Evolutionary conservation across 345 rosid genomes (phyloP), one percentile per base, ranked within the genome.

Genomic region (Acer campestre): DNA sequence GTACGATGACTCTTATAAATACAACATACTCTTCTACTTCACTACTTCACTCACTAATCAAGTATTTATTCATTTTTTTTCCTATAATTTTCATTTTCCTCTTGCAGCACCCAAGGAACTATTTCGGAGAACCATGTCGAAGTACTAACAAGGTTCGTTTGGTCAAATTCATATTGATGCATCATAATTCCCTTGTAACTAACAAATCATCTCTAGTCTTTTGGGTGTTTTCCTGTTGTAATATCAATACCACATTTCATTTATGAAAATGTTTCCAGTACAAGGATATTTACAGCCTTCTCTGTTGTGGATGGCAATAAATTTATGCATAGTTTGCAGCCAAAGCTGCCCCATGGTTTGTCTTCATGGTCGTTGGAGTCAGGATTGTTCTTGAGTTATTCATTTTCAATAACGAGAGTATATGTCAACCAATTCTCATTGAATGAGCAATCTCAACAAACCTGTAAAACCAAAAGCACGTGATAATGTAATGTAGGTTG

Each of bases 71-170:
- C 46, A 76, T n/a, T 68, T 7, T 72, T 72, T 11, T 49, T 18
- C 69, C 49, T 23, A 23, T 23, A 25, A 17, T 40, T 58, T 56
- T 22, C 17, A 55, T 67, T 65, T 25, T 73, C 27, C 25, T 27
- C 65, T 71, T 82, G 84, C 91, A 96, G 98, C 97, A 61, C 97
- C 97, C 27, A 92, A 86, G 86, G 97, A 96, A 78, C 90, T 85
- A 20, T 94, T 90, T 25, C 76, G 85, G 79, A 84, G 85, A 80
- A 84, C 80, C 42, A 84, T 94, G 97, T 82, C 93, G 2, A 89
- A 89, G 76, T 87, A 90, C 81, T 90, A 70, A 84, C 61, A 56
- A 77, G 69, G 35, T 81, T 23, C 55, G 22, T 18, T 55, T 40
- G 67, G 68, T 0, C 65, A 70, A 20, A 59, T 35, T 53, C 10